These are phyloP conservation scores for Tylopilus sp. DNA, from an alignment of 1,284 basidiomycete species.

Conservation along the genomic window DNA sequence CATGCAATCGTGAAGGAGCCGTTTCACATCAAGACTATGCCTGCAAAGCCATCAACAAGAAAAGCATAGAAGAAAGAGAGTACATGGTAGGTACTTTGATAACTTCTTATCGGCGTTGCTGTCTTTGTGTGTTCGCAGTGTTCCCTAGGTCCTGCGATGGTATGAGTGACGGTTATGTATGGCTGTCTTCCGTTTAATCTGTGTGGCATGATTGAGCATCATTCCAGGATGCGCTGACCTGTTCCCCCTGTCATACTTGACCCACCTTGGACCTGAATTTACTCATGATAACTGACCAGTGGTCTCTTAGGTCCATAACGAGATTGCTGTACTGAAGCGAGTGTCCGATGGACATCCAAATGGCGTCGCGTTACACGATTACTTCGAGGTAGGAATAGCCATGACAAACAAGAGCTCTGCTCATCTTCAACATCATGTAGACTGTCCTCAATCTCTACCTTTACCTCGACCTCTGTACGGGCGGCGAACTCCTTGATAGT, in stretches of 20 bases:
- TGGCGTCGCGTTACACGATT: conserved; percentile 92
- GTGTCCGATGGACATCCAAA: conserved; percentile 91
- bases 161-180: too few relatives aligned
- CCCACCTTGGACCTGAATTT: conserved; percentile 24
- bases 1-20: conserved; percentile 95
- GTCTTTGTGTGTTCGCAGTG: conserved; percentile 19
- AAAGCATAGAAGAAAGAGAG: conserved; percentile 93
- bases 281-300: conserved; percentile 18
- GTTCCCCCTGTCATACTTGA: too few relatives aligned
- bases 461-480: conserved; percentile 95
- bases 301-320: conserved; percentile 82
- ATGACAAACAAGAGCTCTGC: not conserved
- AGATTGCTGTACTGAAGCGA: conserved; percentile 93
- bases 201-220: conserved; percentile 17
- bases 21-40: conserved; percentile 95
- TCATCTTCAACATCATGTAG: conserved; percentile 46
- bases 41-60: conserved; percentile 97
- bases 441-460: conserved; percentile 95
- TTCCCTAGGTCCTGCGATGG: not conserved
- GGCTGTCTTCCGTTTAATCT: too few relatives aligned
- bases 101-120: conserved; percentile 18
- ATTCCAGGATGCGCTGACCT: conserved; percentile 22
- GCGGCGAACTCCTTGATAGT: conserved; percentile 96
- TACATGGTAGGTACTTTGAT: conserved; percentile 67
- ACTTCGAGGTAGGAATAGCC: conserved; percentile 79